phyloP scores from a whole-genome alignment of 305 asterid genomes.

The Solanum hybrid region DNA sequence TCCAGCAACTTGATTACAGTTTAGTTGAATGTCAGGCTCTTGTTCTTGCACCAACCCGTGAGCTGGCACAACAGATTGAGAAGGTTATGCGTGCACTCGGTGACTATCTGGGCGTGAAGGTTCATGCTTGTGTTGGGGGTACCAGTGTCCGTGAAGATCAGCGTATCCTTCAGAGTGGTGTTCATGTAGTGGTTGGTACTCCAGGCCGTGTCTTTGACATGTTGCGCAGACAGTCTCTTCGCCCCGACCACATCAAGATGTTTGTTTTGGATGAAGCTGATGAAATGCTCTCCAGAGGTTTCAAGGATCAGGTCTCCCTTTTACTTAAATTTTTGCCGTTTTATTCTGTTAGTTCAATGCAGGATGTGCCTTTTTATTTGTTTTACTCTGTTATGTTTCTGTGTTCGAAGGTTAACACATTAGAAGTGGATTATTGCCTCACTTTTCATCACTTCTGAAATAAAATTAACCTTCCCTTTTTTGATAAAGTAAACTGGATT shows the following conservation, averaged over 20 bases:
- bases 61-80: slow-evolving; percentile 86
- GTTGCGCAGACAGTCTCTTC: slow-evolving; percentile 75
- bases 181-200: slow-evolving; percentile 83
- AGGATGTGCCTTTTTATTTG: neutral
- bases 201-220: slow-evolving; percentile 91
- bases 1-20: slow-evolving; percentile 68
- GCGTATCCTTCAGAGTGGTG: slow-evolving; percentile 77
- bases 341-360: neutral
- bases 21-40: slow-evolving; percentile 76
- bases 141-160: slow-evolving; percentile 88
- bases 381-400: neutral
- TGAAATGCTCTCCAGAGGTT: slow-evolving; percentile 89
- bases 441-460: neutral
- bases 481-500: neutral
- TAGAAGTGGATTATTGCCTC: neutral
- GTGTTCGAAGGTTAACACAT: neutral
- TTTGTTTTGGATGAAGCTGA: slow-evolving; percentile 88
- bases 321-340: slow-evolving; percentile 1
- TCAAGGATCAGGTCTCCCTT: slow-evolving; percentile 67
- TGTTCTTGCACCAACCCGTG: slow-evolving; percentile 91
- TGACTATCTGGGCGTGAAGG: slow-evolving; percentile 81
- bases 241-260: slow-evolving; percentile 76
- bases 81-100: slow-evolving; percentile 89
- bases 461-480: neutral
- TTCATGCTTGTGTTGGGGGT: slow-evolving; percentile 88